These are phyloP conservation scores for Podospora bellae-mahoneyi DNA, from an alignment of 495 filamentous ascomycete genomes.

Conservation along the genomic window DNA sequence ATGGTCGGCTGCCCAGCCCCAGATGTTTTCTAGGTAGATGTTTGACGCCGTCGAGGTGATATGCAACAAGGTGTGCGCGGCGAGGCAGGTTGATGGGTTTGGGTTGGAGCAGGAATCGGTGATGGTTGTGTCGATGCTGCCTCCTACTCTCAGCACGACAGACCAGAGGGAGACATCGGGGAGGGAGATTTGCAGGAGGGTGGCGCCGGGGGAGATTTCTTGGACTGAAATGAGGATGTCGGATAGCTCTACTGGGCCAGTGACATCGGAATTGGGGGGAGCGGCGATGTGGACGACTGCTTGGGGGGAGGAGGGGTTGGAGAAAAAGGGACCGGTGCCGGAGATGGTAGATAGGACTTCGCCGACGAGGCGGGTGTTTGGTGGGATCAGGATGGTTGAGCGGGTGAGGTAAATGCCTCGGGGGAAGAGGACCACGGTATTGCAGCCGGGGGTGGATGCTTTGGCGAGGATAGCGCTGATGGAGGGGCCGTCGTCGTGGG, in stretches of 20 bases:
- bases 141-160: conserved; percentile 56
- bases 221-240: conserved; percentile 55
- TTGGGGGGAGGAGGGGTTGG: conserved; percentile 46
- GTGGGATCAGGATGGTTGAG: conserved; percentile 50
- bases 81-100: conserved; percentile 43
- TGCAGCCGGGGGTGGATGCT: conserved; percentile 28
- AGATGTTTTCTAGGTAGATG: conserved; percentile 56
- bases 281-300: conserved; percentile 56
- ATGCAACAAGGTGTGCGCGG: conserved; percentile 51
- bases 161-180: conserved; percentile 55
- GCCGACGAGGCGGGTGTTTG: conserved; percentile 49
- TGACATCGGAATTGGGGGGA: conserved; percentile 41
- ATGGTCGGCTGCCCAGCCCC: conserved; percentile 55
- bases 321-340: conserved; percentile 49
- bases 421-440: conserved; percentile 42
- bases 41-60: conserved; percentile 38
- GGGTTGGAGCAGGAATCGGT: conserved; percentile 38
- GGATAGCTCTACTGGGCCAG: conserved; percentile 54
- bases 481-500: conserved; percentile 37
- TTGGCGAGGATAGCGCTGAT: conserved; percentile 41
- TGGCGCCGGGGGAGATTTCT: conserved; percentile 50
- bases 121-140: conserved; percentile 46
- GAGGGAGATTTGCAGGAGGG: conserved; percentile 49
- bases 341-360: conserved; percentile 46
- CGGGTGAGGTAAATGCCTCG: conserved; percentile 47